Evolutionary conservation across 2,329 filamentous ascomycete genomes (phyloP).

Genomic region (Stagonosporopsis tanaceti): DNA sequence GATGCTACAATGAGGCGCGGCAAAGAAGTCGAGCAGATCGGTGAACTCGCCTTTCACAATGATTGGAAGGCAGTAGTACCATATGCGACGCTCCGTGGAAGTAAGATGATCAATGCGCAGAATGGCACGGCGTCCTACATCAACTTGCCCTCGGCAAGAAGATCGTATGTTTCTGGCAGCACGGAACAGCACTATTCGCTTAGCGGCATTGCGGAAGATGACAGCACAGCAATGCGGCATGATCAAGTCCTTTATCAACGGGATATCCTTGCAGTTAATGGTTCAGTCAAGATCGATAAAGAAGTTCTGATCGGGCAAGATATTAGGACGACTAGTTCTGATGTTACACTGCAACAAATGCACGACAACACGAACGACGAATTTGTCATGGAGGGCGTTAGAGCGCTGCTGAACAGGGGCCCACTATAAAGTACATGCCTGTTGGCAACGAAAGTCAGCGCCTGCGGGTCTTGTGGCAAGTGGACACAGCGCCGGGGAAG

Average conservation of each 20-base stretch:
- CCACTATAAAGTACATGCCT: conserved; percentile 18
- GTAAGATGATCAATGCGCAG: conserved; percentile 60
- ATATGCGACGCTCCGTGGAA: conserved; percentile 44
- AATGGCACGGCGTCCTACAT: conserved; percentile 66
- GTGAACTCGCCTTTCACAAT: conserved; percentile 64
- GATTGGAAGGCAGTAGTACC: conserved; percentile 65
- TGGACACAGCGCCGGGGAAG: not conserved
- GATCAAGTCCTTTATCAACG: conserved; percentile 63
- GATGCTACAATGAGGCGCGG: conserved; percentile 59
- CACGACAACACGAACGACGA: conserved; percentile 21
- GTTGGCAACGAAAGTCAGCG: not conserved
- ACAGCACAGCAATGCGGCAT: conserved; percentile 17
- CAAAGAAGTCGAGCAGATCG: conserved; percentile 57
- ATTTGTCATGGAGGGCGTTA: conserved; percentile 35
- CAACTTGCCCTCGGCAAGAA: conserved; percentile 55
- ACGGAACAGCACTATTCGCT: conserved; percentile 67
- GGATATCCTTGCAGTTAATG: conserved; percentile 64
- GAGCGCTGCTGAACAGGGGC: conserved; percentile 42
- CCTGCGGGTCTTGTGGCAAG: not conserved
- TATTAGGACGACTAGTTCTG: not conserved
- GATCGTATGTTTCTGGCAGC: conserved; percentile 61
- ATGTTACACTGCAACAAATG: conserved; percentile 5
- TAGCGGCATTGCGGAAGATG: conserved; percentile 50
- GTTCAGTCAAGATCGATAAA: conserved; percentile 58
- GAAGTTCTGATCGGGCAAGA: not conserved